Base-by-base conservation (phyloP, 2,329 filamentous ascomycete species). In the Neopestalotiopsis rosae region DNA sequence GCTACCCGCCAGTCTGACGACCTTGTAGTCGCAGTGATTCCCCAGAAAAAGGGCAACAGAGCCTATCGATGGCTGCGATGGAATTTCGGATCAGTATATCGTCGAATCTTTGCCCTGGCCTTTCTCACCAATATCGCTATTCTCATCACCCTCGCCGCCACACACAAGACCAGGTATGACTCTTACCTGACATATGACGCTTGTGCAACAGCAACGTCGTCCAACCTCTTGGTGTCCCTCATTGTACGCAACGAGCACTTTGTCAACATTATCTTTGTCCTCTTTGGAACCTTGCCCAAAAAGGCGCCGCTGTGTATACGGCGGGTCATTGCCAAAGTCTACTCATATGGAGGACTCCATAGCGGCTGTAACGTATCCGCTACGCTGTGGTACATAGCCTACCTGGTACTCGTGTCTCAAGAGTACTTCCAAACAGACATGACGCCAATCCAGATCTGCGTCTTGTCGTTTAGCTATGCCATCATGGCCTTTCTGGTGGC, bases 301-400 rank as follows among this genome's bases (percentile, higher is more conserved):
- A 82, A 77, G 40, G 79, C 81, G 30, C 84, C 84, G 6, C 74
- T 86, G 32, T 76, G 79, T 56, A 72, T 86, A 63, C 83, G 86
- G 38, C 78, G 81, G 10, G 75, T 83, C 52, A 79, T 80, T 12
- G 84, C 84, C 10, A 86, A 87, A 68, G 79, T 86, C 5, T 87
- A 87, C 73, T 85, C 87, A 69, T 83, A 86, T 67, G 86, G 86
- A n/a, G 86, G 86, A 28, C 77, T 88, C 2, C 86, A 88, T 71
- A 86, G 83, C 67, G 86, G 85, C 6, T 85, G 83, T 70, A 86
- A 81, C 34, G 77, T 86, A 40, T 82, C 84, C 13, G 80, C 84
- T 1, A 79, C 83, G 3, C 70, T 85, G 56, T 88, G 86, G 86
- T 85, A 81, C 65, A 70, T 79, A 14, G 71, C 81, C 40, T 79